Base-by-base conservation (phyloP, 2,329 filamentous ascomycete species). In the Rutstroemia sp. region DNA sequence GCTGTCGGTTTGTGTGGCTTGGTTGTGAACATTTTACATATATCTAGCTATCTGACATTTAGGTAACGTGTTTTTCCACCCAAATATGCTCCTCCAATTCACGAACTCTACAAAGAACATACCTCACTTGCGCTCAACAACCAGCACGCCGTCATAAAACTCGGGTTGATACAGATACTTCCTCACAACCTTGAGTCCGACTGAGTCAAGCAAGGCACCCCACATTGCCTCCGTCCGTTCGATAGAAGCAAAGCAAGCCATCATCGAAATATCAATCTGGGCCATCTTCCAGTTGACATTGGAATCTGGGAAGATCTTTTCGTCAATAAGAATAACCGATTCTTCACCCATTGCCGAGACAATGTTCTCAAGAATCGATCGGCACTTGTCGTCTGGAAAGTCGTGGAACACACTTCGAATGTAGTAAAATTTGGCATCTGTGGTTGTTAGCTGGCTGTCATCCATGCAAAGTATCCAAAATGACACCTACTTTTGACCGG, bases 311-410 rank as follows among this genome's bases (percentile, higher is more conserved):
- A 76, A 45, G 2, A 76, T 70, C 21, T 72, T 67, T 16, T 77
- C 75, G 56, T 74, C 71, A 47, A 77, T 72, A n/a, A 77, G 57
- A 21, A 77, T 68, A 3, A 34, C 23, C 7, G 41, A 53, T 46
- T 21, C 16, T 17, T 23, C 23, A 17, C 23, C 41, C 25, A 53
- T 44, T 23, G 41, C 50, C 2, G n/a, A 14, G 3, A 19, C 39
- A 7, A 53, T 39, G 23, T 46, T 53, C 19, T 25, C 17, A 10
- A 60, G 17, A 44, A 58, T 60, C 16, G 38, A 5, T 10, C 48
- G 21, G 4, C 19, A 23, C 25, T 69, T 61, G 4, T 68, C 61
- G 45, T 74, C 70, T 1, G 67, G 66, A 61, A 64, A 73, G 59
- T 75, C 69, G 57, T 75, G 73, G 12, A 75, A 55, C 8, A 74